Evolutionary conservation across 352 stramenopile genomes (phyloP), one percentile per base, ranked within the genome.

Genomic region (Phytophthora cryptogea): DNA sequence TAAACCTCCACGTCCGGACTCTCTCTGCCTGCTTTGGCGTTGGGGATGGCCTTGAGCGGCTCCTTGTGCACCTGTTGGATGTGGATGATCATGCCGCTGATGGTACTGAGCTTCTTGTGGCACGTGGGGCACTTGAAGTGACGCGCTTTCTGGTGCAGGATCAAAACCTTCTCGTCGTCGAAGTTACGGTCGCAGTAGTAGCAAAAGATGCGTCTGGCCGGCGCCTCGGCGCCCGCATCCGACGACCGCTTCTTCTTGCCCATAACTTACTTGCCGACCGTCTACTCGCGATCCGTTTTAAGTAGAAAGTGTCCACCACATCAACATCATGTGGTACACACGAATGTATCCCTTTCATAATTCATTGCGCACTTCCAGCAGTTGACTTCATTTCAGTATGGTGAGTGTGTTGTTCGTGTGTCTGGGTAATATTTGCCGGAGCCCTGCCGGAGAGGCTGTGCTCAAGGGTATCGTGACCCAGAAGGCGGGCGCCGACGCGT

Each of bases 111-210:
- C 69, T 96, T 96, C 83, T 96, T 96, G 72, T 95, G 77, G 76
- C 90, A 97, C 20, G 84, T 76, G 32, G 88, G 81, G 69, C 90
- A 97, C 71, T 96, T 96, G 76, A 97, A 97, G 57, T 97, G 91
- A 7, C 89, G 87, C 57, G 85, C 86, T 64, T 97, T 97, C 74
- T 97, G 91, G 68, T 97, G 91, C 76, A 96, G 83, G 58, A 97
- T 96, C 45, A 97, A 56, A 23, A 94, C 83, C 59, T 94, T 94
- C 68, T 97, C 91, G 64, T 97, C 86, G 23, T 96, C 88, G 42
- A 97, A 97, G 41, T 85, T 77, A 42, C 91, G 80, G 56, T 97
- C 90, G 70, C 91, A 97, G 77, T 97, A 97, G 72, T 96, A 97
- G 78, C 91, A 97, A 72, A 82, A 96, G 65, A 96, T 94, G 53